Evolutionary conservation across 208 protist genomes (phyloP).

Genomic region (Leishmania braziliensis): DNA sequence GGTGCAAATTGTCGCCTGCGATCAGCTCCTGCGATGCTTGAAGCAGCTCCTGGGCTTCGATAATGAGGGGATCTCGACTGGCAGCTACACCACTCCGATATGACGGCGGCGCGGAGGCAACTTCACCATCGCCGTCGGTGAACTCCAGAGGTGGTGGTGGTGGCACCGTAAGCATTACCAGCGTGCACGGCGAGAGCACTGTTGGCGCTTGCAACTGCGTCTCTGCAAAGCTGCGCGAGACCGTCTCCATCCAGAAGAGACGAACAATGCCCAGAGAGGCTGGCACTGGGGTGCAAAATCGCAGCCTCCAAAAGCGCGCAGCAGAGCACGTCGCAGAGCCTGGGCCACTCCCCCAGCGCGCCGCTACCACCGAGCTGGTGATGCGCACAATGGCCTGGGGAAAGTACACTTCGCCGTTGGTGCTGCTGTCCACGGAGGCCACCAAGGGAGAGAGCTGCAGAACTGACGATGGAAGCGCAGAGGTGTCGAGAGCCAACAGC

Average conservation of each 20-base stretch:
- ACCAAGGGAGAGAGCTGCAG: slow-evolving; percentile 49
- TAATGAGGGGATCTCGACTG: slow-evolving; percentile 6
- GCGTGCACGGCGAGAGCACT: slow-evolving; percentile 2
- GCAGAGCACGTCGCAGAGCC: slow-evolving; percentile 13
- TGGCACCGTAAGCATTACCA: slow-evolving; percentile 17
- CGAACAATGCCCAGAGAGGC: slow-evolving; percentile 50
- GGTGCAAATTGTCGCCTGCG: slow-evolving; percentile 8
- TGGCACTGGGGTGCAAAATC: slow-evolving; percentile 49
- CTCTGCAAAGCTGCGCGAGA: slow-evolving; percentile 7
- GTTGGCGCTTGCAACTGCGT: slow-evolving; percentile 8
- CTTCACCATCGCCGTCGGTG: background rate
- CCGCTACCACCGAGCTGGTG: slow-evolving; percentile 6
- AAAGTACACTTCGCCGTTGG: slow-evolving; percentile 43
- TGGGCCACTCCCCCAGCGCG: slow-evolving; percentile 18
- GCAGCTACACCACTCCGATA: background rate
- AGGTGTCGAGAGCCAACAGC: slow-evolving; percentile 56
- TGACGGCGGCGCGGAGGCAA: background rate
- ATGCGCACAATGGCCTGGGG: slow-evolving; percentile 23
- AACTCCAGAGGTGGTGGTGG: background rate
- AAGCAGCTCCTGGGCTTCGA: slow-evolving; percentile 1
- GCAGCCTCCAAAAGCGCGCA: slow-evolving; percentile 68
- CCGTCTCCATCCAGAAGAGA: slow-evolving; percentile 55
- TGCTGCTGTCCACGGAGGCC: slow-evolving; percentile 60
- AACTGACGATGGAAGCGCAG: slow-evolving; percentile 38
- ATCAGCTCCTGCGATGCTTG: slow-evolving; percentile 4